phyloP scores from a whole-genome alignment of 495 filamentous ascomycete species.

The Tuber brumale region DNA sequence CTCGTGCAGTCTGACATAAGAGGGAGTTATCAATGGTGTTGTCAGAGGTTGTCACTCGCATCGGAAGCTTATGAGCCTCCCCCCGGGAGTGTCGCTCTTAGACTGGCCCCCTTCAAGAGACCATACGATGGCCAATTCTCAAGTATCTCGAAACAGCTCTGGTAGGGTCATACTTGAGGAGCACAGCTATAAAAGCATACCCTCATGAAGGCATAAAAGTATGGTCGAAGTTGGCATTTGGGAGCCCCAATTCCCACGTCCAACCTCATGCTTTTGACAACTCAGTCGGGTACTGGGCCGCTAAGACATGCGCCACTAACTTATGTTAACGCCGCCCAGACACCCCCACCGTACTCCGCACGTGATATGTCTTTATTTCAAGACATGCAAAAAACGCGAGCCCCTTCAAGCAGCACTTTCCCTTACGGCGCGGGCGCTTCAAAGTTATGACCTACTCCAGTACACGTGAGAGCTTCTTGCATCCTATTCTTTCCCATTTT shows the following conservation, averaged over 20 bases:
- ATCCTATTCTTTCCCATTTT: neutral
- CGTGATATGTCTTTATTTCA: neutral
- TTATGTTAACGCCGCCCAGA: too few relatives aligned
- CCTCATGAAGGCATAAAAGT: neutral
- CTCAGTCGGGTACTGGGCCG: too few relatives aligned
- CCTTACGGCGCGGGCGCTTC: too few relatives aligned
- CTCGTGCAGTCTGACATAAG: neutral
- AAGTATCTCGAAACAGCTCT: neutral
- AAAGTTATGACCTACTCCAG: too few relatives aligned
- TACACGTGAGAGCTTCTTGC: neutral
- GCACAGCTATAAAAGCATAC: neutral
- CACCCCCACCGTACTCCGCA: neutral
- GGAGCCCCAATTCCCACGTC: neutral
- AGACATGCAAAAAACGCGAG: too few relatives aligned
- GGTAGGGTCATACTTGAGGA: neutral
- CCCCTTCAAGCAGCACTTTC: too few relatives aligned
- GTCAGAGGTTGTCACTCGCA: neutral
- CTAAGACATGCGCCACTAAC: too few relatives aligned
- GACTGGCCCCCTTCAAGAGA: neutral
- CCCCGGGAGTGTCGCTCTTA: neutral
- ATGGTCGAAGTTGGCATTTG: neutral
- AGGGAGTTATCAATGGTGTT: neutral
- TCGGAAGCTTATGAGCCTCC: neutral
- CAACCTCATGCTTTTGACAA: neutral
- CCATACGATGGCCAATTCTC: neutral